A percentile compares a stretch with the other conserved stretches of the same genome.
Evolutionary conservation across 2,329 filamentous ascomycete genomes (phyloP).

Genomic region (Penicillium crustosum): DNA sequence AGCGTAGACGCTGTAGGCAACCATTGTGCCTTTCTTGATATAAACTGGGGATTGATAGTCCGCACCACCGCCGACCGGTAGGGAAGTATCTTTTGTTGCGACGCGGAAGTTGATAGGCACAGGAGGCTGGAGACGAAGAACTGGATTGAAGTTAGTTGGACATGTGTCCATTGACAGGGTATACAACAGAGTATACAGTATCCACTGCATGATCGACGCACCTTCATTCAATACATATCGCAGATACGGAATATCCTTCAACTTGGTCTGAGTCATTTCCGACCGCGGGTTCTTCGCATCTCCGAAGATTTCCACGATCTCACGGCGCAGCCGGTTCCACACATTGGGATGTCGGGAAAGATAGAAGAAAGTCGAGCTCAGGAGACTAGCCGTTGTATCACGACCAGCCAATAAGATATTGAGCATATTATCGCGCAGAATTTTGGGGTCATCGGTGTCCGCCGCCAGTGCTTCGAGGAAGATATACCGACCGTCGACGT

Average conservation of each 20-base stretch:
- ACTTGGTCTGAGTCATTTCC: conserved; percentile 45
- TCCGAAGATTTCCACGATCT: conserved; percentile 44
- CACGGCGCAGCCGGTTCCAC: conserved; percentile 39
- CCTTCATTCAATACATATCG: conserved; percentile 43
- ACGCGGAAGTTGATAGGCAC: conserved; percentile 49
- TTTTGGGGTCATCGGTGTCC: conserved; percentile 47
- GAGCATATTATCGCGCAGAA: conserved; percentile 50
- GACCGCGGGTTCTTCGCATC: conserved; percentile 36
- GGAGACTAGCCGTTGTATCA: conserved; percentile 52
- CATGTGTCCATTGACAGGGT: not conserved
- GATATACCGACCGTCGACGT: conserved; percentile 44
- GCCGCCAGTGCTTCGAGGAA: conserved; percentile 52
- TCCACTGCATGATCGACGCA: conserved; percentile 6
- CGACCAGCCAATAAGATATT: conserved; percentile 55
- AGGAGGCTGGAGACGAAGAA: conserved; percentile 46
- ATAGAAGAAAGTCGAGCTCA: conserved; percentile 50
- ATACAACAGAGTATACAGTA: not conserved
- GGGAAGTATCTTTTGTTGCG: conserved; percentile 43
- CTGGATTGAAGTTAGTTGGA: conserved; percentile 17
- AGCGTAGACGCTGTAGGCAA: conserved; percentile 66
- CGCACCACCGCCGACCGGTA: conserved; percentile 58
- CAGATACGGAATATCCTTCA: conserved; percentile 44
- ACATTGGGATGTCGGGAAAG: conserved; percentile 43
- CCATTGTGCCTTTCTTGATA: conserved; percentile 62
- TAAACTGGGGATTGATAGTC: conserved; percentile 61